Evolutionary conservation across 495 filamentous ascomycete genomes (phyloP).

Genomic region (Tuber brumale): DNA sequence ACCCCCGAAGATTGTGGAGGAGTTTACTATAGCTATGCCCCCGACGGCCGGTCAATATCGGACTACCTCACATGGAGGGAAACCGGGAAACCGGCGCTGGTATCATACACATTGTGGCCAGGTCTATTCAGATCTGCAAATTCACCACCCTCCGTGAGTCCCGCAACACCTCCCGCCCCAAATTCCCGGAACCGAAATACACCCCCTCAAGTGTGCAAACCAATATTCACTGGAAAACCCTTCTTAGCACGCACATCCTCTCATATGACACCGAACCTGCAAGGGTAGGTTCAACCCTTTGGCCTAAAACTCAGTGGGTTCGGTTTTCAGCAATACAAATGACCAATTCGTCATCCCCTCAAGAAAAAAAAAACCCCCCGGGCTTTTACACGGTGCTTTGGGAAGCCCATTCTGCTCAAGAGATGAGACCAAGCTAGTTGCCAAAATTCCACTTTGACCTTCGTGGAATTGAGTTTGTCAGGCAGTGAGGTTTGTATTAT

Average conservation of each 20-base stretch:
- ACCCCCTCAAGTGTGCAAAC: neutral
- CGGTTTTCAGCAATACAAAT: neutral
- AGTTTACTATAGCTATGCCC: neutral
- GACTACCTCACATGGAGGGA: neutral
- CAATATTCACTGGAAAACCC: neutral
- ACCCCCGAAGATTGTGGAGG: neutral
- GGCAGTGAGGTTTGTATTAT: neutral
- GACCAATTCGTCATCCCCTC: neutral
- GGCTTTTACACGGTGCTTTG: neutral
- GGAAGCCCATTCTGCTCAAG: neutral
- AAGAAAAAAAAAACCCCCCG: neutral
- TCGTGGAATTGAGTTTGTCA: neutral
- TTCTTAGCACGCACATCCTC: neutral
- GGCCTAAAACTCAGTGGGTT: neutral
- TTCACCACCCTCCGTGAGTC: neutral
- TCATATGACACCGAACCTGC: neutral
- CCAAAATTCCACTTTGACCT: neutral
- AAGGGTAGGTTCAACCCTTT: neutral
- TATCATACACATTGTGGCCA: neutral
- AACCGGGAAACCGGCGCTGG: neutral
- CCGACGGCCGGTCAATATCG: neutral
- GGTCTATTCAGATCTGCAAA: neutral
- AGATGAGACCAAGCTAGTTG: neutral
- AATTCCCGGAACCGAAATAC: neutral
- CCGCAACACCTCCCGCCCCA: neutral